These are phyloP conservation scores for Multifurca ochricompacta DNA, from an alignment of 768 basidiomycete genomes.

Conservation along the genomic window DNA sequence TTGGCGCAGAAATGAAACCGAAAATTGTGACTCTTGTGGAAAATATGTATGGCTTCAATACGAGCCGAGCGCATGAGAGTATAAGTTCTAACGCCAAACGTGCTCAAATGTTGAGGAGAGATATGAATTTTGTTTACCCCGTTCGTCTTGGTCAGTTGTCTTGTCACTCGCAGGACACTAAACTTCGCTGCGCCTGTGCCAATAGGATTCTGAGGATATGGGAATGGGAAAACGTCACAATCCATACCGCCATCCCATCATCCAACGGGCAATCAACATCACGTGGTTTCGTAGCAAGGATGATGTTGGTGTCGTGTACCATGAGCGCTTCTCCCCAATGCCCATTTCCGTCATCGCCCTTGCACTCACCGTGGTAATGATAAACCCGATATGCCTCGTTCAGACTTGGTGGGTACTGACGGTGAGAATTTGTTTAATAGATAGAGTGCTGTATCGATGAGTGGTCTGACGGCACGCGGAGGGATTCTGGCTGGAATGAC, in stretches of 20 bases:
- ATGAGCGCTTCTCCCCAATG: conserved; percentile 1
- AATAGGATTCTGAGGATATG: neutral
- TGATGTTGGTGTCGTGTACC: neutral
- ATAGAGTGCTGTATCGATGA: conserved; percentile 10
- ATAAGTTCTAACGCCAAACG: neutral
- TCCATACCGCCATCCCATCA: neutral
- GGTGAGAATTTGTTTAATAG: neutral
- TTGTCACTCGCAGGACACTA: neutral
- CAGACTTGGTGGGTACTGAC: neutral
- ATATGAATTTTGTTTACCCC: neutral
- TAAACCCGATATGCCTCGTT: neutral
- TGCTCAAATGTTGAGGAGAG: neutral
- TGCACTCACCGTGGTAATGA: conserved; percentile 2
- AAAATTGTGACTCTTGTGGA: neutral
- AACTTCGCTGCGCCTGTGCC: no score
- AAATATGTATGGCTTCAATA: neutral
- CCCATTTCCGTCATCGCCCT: conserved; percentile 4
- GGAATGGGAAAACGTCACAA: neutral
- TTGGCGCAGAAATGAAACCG: neutral
- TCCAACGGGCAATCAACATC: neutral
- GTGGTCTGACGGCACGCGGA: neutral
- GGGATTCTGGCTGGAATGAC: neutral
- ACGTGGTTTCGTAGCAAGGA: neutral
- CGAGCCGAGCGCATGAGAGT: neutral
- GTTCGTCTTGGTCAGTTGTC: neutral